Conservation (phyloP, 768 basidiomycete species). For the Lanmaoa pseudosensibilis region DNA sequence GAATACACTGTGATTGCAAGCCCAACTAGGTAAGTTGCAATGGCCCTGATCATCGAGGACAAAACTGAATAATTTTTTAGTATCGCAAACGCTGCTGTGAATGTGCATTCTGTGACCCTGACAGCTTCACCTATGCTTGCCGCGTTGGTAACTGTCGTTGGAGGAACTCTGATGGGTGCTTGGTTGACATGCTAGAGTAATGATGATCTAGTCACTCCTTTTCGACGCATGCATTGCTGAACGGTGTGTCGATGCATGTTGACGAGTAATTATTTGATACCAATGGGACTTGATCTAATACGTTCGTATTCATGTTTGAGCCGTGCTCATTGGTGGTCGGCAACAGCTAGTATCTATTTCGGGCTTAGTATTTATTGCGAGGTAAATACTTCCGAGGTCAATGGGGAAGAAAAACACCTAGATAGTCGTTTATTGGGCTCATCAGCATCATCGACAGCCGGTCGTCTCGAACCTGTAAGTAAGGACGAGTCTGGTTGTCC, state of each 20-base stretch:
- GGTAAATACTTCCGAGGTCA: no score
- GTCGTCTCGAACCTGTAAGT: no score
- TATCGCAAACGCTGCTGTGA: constrained; percentile 15
- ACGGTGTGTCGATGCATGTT: neutral
- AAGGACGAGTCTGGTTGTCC: no score
- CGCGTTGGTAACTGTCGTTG: constrained; percentile 30
- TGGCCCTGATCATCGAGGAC: neutral
- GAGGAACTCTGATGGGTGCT: constrained; percentile 41
- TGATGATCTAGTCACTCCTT: neutral
- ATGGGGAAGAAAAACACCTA: no score
- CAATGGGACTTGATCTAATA: no score
- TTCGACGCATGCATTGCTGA: neutral
- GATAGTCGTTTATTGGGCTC: no score
- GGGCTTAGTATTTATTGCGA: no score
- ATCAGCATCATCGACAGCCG: no score
- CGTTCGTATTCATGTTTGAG: no score
- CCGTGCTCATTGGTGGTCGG: no score
- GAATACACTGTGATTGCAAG: constrained; percentile 47
- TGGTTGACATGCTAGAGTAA: constrained; percentile 34
- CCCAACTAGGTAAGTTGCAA: constrained; percentile 17
- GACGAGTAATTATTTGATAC: no score
- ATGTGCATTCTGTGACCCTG: constrained; percentile 14
- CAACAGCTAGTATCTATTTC: no score
- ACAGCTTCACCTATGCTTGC: constrained; percentile 29
- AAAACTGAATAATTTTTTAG: constrained; percentile 5